phyloP scores from a whole-genome alignment of 1,284 basidiomycete species.

The Polyporus tsugae region DNA sequence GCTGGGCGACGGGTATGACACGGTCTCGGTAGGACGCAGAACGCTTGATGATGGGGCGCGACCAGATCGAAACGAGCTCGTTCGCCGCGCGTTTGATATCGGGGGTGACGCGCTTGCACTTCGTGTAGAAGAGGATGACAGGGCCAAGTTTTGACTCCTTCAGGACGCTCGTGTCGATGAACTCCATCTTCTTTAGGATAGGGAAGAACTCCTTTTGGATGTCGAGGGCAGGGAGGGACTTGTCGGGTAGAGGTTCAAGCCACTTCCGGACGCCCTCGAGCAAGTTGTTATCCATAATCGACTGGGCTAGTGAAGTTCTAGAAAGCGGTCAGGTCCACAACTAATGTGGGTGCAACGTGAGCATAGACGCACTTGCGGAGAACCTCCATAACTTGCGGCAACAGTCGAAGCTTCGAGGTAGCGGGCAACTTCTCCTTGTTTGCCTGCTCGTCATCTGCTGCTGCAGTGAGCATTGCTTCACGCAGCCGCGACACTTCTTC shows the following conservation, averaged over 20 bases:
- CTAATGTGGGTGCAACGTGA: conserved; percentile 11
- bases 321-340: conserved; percentile 19
- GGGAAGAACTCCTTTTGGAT: conserved; percentile 95
- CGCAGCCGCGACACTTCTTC: conserved; percentile 89
- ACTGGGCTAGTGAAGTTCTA: conserved; percentile 87
- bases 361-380: conserved; percentile 84
- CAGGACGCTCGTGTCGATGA: conserved; percentile 91
- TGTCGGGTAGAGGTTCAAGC: conserved; percentile 95
- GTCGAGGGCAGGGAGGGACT: conserved; percentile 92
- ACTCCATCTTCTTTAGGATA: conserved; percentile 86
- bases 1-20: conserved; percentile 61
- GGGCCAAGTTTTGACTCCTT: conserved; percentile 94
- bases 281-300: conserved; percentile 95
- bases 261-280: conserved; percentile 91
- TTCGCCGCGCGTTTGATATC: conserved; percentile 85
- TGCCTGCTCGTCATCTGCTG: conserved; percentile 84
- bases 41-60: conserved; percentile 94
- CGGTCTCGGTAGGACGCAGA: conserved; percentile 86
- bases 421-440: conserved; percentile 89
- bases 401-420: conserved; percentile 83
- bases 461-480: conserved; percentile 88
- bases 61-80: conserved; percentile 89
- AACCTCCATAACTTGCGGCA: conserved; percentile 92
- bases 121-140: conserved; percentile 95
- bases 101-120: conserved; percentile 88